Evolutionary conservation across 192 early-diverging fungal species (phyloP), one percentile per base, ranked within the genome.

Genomic region (Chytriomyces sp.): DNA sequence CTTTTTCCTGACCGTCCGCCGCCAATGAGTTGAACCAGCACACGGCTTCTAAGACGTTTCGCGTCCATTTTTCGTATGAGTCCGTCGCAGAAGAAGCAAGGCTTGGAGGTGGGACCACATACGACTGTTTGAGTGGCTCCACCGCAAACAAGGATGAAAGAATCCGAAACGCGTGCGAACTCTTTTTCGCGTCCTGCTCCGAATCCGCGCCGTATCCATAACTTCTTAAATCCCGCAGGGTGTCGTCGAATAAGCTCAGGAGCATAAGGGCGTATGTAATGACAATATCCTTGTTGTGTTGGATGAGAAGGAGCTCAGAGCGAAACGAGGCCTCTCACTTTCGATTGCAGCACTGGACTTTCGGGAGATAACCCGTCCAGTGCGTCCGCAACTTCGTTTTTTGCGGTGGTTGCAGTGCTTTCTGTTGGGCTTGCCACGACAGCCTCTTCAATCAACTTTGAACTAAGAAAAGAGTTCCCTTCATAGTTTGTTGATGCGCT

Each of bases 11-110:
- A 56, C 65, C 65, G 32, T 68, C 65, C 10, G 28, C 26, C n/a
- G 30, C 33, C 17, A 68, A 28, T 0, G 65, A 68, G 65, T 68
- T 68, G 65, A 68, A 68, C 65, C 65, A 68, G 55, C 52, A 26
- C 32, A 55, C 65, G n/a, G 65, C 33, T 68, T 68, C 65, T 5
- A 68, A 25, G 10, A 68, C 52, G 26, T 52, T 28, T 25, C 65
- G 25, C 4, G 22, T 26, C 65, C 65, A 68, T 68, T 68, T 68
- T 38, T 68, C 52, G 52, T 68, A 68, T 33, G 36, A 32, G 32
- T 55, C 39, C 28, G 41, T 44, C 1, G n/a, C 5, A 6, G 62
- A 38, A 26, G 17, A 44, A 28, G 28, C 62, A 19, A 41, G 25
- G 6, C 25, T 5, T 52, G 38, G 8, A 14, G 33, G 39, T n/a